phyloP scores from a whole-genome alignment of 805 yeast genomes.

The Nematodospora valgi region DNA sequence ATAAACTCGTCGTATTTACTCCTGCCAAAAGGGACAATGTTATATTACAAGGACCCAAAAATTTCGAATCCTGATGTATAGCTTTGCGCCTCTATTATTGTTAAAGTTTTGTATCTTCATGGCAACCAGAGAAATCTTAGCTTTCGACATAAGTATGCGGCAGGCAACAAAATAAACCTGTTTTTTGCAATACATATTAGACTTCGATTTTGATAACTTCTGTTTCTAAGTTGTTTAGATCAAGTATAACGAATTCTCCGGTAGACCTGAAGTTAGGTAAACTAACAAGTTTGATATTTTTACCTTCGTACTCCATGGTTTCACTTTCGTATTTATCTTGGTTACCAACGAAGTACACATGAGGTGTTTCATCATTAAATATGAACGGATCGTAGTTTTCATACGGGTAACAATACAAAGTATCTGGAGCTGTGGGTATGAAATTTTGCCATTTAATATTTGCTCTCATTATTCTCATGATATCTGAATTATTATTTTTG shows the following conservation, averaged over 20 bases:
- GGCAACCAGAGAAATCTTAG: too few species aligned
- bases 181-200: too few species aligned
- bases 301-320: constrained; percentile 19
- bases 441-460: constrained; percentile 81
- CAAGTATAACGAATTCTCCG: constrained; percentile 43
- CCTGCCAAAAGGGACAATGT: too few species aligned
- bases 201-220: constrained; percentile 40
- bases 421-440: constrained; percentile 95
- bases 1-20: too few species aligned
- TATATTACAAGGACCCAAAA: too few species aligned
- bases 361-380: constrained; percentile 69
- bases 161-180: too few species aligned
- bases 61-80: too few species aligned
- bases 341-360: constrained; percentile 83
- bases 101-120: too few species aligned
- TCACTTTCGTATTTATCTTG: constrained; percentile 60
- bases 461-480: constrained; percentile 46
- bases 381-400: constrained; percentile 75
- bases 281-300: constrained; percentile 49
- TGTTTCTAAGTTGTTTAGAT: constrained; percentile 33
- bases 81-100: too few species aligned
- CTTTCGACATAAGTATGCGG: too few species aligned
- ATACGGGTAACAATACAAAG: constrained; percentile 86
- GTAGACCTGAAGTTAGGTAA: constrained; percentile 70
- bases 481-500: constrained; percentile 13